Percentiles rank a stretch among this genome's conserved stretches.
phyloP scores from a whole-genome alignment of 345 rosid genomes.

The Populus alba region DNA sequence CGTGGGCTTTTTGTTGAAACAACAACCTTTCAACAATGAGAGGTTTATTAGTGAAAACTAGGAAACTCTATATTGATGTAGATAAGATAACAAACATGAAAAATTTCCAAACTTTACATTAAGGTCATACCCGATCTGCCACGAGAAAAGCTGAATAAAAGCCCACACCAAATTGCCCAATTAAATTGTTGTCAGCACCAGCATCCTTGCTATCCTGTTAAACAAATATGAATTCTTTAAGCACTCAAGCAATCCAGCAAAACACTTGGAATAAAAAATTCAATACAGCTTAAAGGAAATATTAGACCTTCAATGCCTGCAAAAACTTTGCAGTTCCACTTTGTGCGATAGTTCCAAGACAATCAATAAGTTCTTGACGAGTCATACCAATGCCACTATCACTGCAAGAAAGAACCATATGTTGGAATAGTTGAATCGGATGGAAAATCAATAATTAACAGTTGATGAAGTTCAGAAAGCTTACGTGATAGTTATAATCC shows the following conservation, averaged over 20 bases:
- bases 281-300: background rate
- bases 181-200: slow-evolving; percentile 73
- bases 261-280: background rate
- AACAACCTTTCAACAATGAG: slow-evolving; percentile 44
- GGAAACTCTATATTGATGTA: slow-evolving; percentile 6
- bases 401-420: slow-evolving; percentile 39
- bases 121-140: slow-evolving; percentile 61
- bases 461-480: slow-evolving; percentile 10
- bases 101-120: background rate
- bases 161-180: slow-evolving; percentile 98
- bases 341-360: slow-evolving; percentile 97
- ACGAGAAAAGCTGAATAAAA: slow-evolving; percentile 94
- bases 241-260: slow-evolving; percentile 1
- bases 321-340: slow-evolving; percentile 98
- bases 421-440: background rate
- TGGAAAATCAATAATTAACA: background rate
- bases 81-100: background rate
- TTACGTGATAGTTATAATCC: slow-evolving; percentile 71
- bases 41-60: background rate
- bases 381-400: slow-evolving; percentile 98
- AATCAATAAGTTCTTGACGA: slow-evolving; percentile 81
- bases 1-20: slow-evolving; percentile 92
- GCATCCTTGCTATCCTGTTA: slow-evolving; percentile 87
- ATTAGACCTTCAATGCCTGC: slow-evolving; percentile 76
- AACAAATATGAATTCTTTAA: slow-evolving; percentile 16